Base-by-base conservation (phyloP, 2,329 filamentous ascomycete genomes). In the Zalaria sp. region DNA sequence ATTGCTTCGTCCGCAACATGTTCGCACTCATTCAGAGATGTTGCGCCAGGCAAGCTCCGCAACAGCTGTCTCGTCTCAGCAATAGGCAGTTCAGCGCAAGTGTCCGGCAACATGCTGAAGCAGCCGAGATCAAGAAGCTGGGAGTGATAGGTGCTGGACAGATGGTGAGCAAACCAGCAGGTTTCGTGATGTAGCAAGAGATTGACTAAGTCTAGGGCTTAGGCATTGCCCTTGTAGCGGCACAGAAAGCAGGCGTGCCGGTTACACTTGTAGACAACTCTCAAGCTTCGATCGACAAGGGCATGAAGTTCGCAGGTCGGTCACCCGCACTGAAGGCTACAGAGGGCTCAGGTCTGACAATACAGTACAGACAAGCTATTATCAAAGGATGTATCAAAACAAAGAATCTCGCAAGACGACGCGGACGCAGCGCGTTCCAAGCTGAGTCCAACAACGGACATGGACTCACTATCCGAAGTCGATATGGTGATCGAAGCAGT, bases 401-500 rank as follows among this genome's bases (percentile, higher is more conserved):
- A 85, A 46, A 79, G 83, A 47, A 77, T 96, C 49, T 86, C 85
- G 6, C 79, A 87, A 59, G 78, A 84, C 38, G 78, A 89, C 50
- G 85, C 91, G 18, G 76, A 85, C 51, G 71, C 77, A 38, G 76
- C 81, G 27, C 79, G 83, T 27, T 75, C 73, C 7, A 77, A 82
- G 27, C 69, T 98, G 46, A 73, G 65, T 0, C 65, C 83, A 5
- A 80, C 77, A 40, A 86, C 83, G 10, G 76, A 76, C 11, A 74
- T 96, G 52, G 81, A 87, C 37, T 74, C 81, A 44, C 77, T 96
- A 25, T 77, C 76, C 26, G 73, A 79, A n/a, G 83, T 87, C 31
- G 91, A 98, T 66, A 95, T 98, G 61, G 81, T 98, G 43, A 96
- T 98, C 56, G 91, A 98, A 68, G 91, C 91, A 10, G 87, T 98